Base-by-base conservation (phyloP, 2,329 filamentous ascomycete genomes). In the Fusarium pseudograminearum region DNA sequence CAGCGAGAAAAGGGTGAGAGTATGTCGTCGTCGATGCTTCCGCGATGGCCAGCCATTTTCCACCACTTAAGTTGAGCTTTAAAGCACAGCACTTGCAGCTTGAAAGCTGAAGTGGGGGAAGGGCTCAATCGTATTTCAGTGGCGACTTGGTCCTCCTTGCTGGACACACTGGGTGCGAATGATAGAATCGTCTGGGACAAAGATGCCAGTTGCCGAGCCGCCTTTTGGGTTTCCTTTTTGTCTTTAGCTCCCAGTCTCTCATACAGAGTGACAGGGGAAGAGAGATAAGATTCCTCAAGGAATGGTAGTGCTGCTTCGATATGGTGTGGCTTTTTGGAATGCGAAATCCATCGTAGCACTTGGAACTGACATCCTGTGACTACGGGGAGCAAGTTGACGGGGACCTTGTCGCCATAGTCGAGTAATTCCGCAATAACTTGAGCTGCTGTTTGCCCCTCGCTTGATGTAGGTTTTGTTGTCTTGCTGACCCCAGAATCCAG, bases 311-410 rank as follows among this genome's bases (percentile, higher is more conserved):
- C 81, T 4, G 85, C 83, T 72, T 91, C 89, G 34, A 91, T 84
- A 31, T 86, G 81, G 2, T 84, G 78, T 1, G 90, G 84, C 70
- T 89, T 90, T 69, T 87, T 89, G 10, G 85, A 81, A 33, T 85
- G 83, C 1, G 87, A 83, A 44, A 94, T 82, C 38, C 93, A 81
- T 48, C 89, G 87, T 38, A 94, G 80, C 1, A 87, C 83, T 61
- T 91, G 88, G 20, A 88, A 81, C 72, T 94, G 92, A 26, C 89
- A 86, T 7, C 84, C 85, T 38, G 90, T 85, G n/a, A 90, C 79
- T 7, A 93, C 81, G 14, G 80, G 73, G 10, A 90, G 81, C 8
- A 86, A 82, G 3, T 79, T 71, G 1, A 81, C 80, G 0, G 82
- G 76, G 5, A 83, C 75, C 10, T 79, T 78, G 7, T 82, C 77